Base-by-base conservation (phyloP, 2,329 filamentous ascomycete genomes). In the Aspergillus novofumigatus region DNA sequence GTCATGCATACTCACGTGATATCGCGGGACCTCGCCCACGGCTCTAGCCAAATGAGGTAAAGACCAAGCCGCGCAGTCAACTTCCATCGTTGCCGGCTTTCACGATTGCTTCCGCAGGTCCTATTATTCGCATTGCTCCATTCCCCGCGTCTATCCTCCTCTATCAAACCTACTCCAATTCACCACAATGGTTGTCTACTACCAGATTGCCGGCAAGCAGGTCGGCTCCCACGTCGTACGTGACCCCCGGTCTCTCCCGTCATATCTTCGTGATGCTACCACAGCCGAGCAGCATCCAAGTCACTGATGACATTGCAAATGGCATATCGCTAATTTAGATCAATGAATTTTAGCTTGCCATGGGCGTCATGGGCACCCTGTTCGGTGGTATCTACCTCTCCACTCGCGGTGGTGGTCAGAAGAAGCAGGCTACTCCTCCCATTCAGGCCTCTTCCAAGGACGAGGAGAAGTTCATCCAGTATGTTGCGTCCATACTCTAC, bases 381-480 rank as follows among this genome's bases (percentile, higher is more conserved):
- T 81, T 81, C 68, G 76, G 75, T 59, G 77, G 78, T 59, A 72
- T 74, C 63, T 77, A 67, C 59, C 71, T 79, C 62, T 75, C 76
- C 51, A 74, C 76, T 63, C 71, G 78, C 59, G 78, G 78, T 59
- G 70, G 71, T 55, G 73, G 76, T 63, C 73, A 77, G 65, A 71
- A 77, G 60, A 74, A 77, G 62, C 66, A 73, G 63, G 70, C 77
- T 60, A 75, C 75, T 58, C 85, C 85, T 55, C 82, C 84, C 45
- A 84, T 87, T 75, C 84, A 86, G 69, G 85, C 85, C 53, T 77
- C 78, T 68, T 86, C 82, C 77, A 86, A 86, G 75, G 85, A 87
- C 65, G 85, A 88, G 77, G 85, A 87, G 77, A 81, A 81, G 69
- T 88, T 87, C 74, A 85, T 88, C 70, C 82, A 86, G 85, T 88